Percentiles rank a stretch among this genome's conserved stretches.
These are phyloP conservation scores for Aspergillus indologenus DNA, from an alignment of 495 filamentous ascomycete species.

Conservation along the genomic window DNA sequence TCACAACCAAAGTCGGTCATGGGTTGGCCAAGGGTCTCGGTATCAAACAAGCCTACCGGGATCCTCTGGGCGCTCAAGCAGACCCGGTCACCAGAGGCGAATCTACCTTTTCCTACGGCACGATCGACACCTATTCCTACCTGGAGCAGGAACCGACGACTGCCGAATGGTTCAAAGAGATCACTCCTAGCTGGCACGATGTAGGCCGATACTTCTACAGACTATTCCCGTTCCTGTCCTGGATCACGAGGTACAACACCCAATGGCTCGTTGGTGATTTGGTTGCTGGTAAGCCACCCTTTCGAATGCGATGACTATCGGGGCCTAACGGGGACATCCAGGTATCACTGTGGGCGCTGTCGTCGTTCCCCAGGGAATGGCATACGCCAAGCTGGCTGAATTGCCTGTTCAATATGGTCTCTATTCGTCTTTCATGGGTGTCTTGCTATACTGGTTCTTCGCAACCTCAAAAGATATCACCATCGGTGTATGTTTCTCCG, in stretches of 20 bases:
- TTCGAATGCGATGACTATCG: not conserved
- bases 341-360: conserved; percentile 93
- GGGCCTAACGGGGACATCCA: conserved; percentile 23
- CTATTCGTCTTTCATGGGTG: conserved; percentile 98
- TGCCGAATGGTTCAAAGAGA: conserved; percentile 64
- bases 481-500: conserved; percentile 71
- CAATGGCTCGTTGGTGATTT: conserved; percentile 88
- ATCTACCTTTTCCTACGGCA: conserved; percentile 72
- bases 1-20: conserved; percentile 60
- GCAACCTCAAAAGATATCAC: conserved; percentile 99
- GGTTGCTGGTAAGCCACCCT: conserved; percentile 68
- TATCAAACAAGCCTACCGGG: conserved; percentile 73
- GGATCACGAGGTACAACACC: conserved; percentile 85
- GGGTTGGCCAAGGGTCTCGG: conserved; percentile 74
- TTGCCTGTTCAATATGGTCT: conserved; percentile 80
- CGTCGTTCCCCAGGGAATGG: conserved; percentile 96
- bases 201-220: conserved; percentile 57
- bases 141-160: conserved; percentile 78
- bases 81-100: conserved; percentile 67
- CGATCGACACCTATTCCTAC: conserved; percentile 74
- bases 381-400: conserved; percentile 83
- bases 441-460: conserved; percentile 96
- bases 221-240: conserved; percentile 82
- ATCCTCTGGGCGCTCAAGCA: conserved; percentile 47
- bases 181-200: conserved; percentile 55